Percentiles rank a stretch among this genome's conserved stretches.
Evolutionary conservation across 1,139 yeast species (phyloP).

Genomic region (Saccharomyces hybrid): DNA sequence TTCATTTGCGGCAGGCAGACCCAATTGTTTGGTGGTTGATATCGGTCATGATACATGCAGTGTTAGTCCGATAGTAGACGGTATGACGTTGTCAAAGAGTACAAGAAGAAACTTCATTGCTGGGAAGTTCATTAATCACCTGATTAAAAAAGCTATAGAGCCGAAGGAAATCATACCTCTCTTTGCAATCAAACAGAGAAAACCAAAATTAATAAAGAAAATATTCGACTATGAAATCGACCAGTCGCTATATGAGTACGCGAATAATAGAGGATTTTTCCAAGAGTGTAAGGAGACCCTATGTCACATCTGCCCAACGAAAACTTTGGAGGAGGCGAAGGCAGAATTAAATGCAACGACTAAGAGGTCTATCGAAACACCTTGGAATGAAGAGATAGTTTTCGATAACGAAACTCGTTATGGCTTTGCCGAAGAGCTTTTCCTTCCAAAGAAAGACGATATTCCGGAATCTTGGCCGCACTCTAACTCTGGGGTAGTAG

Average conservation of each 20-base stretch:
- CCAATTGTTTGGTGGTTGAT: constrained; percentile 89
- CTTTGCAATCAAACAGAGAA: constrained; percentile 27
- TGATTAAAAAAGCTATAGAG: constrained; percentile 20
- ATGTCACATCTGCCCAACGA: constrained; percentile 36
- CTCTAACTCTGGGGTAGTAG: constrained; percentile 27
- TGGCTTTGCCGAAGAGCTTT: constrained; percentile 65
- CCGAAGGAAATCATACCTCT: constrained; percentile 29
- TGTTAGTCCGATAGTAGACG: constrained; percentile 92
- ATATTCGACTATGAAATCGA: constrained; percentile 33
- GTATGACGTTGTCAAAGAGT: constrained; percentile 71
- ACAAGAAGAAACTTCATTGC: constrained; percentile 62
- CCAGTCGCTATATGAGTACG: constrained; percentile 22
- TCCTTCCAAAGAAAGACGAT: constrained; percentile 45
- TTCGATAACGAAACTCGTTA: constrained; percentile 54
- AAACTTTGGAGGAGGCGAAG: constrained; percentile 18
- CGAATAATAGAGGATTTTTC: constrained; percentile 33
- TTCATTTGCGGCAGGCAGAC: constrained; percentile 89
- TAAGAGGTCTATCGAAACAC: constrained; percentile 66
- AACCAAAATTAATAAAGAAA: constrained; percentile 25
- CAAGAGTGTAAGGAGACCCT: constrained; percentile 62
- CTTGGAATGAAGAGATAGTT: constrained; percentile 54
- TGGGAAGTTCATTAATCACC: constrained; percentile 44
- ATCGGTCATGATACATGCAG: constrained; percentile 79
- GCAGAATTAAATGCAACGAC: constrained; percentile 20
- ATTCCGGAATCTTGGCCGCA: constrained; percentile 36